Evolutionary conservation across 371 early-diverging fungal species (phyloP), one percentile per base, ranked within the genome.

Genomic region (Saksenaea vasiformis): DNA sequence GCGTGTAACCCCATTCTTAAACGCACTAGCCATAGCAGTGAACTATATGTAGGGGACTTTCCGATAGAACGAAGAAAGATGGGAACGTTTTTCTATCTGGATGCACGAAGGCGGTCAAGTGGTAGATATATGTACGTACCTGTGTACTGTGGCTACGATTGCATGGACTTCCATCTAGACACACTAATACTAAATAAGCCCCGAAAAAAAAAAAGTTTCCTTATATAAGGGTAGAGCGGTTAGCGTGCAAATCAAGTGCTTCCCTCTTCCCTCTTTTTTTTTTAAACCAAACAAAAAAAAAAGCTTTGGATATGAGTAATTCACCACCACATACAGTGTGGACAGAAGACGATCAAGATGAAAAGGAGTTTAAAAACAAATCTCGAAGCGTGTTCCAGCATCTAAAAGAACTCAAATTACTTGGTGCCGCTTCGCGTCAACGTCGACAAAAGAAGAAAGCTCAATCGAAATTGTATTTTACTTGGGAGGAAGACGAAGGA

Each of bases 271-370:
- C 15, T 27, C 26, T 15, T 41, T 44, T 27, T 59, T 59, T n/a
- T n/a, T n/a, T 51, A 10, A 51, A 39, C n/a, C 38, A 37, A 14
- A 37, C 26, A 58, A 39, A 41, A 59, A 27, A 43, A 47, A 47
- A 26, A 22, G 19, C 15, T n/a, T 58, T 19, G 58, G 26, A 26
- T 47, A 59, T 59, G 59, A 59, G 27, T n/a, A 59, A 2, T 56
- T 43, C 47, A 26, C 10, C 26, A 67, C 13, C 61, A 64, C 17
- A 47, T 5, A 15, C 43, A 10, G 39, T 14, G 9, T 43, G 59
- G 28, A n/a, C 59, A 13, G 44, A 59, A 24, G 2, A 54, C 7
- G 9, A 53, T 35, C 7, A 62, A 34, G 15, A 62, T 56, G 17
- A 47, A 47, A n/a, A 47, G 5, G 51, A 47, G 51, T 47, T 47